A percentile compares a stretch with the other conserved stretches of the same genome.
Conservation (phyloP, 345 rosid species). For the Eucalyptus grandis region DNA sequence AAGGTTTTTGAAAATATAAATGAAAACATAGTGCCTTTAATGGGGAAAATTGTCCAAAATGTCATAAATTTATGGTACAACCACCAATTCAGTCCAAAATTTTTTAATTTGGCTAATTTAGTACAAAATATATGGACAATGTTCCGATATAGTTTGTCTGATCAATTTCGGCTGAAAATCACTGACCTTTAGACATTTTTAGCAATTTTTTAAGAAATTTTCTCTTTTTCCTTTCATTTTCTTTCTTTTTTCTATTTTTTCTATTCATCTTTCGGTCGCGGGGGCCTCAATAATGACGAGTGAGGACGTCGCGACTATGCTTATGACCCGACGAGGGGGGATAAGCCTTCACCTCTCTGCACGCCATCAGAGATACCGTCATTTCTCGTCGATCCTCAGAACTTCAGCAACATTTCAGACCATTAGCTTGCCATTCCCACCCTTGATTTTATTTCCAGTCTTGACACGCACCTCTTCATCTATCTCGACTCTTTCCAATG, state of each 20-base stretch:
- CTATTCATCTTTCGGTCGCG: background rate
- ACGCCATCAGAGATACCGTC: background rate
- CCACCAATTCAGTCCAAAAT: accelerated
- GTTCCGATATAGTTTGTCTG: accelerated
- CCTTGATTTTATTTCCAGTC: background rate
- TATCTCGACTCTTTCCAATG: background rate
- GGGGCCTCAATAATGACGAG: background rate
- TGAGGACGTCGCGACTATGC: background rate
- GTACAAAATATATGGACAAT: background rate
- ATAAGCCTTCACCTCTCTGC: background rate
- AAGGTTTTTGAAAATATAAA: background rate
- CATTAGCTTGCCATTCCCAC: background rate
- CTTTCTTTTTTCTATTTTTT: too few species aligned
- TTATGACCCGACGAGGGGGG: too few species aligned
- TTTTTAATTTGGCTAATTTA: background rate
- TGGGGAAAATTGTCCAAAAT: background rate
- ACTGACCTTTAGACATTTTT: accelerated
- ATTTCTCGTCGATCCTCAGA: background rate
- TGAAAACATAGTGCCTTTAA: background rate
- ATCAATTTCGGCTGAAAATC: accelerated
- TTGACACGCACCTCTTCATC: background rate
- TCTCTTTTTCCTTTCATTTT: background rate
- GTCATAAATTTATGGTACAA: accelerated
- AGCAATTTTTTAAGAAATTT: background rate
- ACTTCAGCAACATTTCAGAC: background rate